Evolutionary conservation across 352 stramenopile species (phyloP).

Genomic region (Phytophthora ramorum): DNA sequence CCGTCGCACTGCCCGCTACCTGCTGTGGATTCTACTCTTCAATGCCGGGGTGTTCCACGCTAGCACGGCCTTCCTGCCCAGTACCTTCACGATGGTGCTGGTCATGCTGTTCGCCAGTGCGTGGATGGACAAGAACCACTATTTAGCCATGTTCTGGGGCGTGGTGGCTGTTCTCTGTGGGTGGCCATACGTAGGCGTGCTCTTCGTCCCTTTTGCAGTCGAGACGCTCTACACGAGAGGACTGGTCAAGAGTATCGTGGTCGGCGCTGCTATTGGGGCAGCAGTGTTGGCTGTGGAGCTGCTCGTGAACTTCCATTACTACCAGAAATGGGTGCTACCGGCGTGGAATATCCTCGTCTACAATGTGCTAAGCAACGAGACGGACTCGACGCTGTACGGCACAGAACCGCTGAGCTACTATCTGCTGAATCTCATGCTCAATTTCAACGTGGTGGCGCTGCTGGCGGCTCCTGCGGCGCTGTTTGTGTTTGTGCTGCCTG

Average conservation of each 20-base stretch:
- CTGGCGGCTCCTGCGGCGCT: conserved; percentile 62
- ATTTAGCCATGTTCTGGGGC: conserved; percentile 82
- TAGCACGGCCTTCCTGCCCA: conserved; percentile 93
- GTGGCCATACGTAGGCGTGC: conserved; percentile 97
- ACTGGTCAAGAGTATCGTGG: conserved; percentile 57
- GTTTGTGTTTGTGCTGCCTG: conserved; percentile 45
- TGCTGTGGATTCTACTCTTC: conserved; percentile 81
- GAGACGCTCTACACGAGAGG: conserved; percentile 69
- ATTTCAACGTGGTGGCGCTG: conserved; percentile 93
- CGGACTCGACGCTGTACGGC: conserved; percentile 98
- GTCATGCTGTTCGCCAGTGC: conserved; percentile 77
- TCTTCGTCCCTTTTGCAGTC: conserved; percentile 96
- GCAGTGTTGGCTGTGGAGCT: conserved; percentile 83
- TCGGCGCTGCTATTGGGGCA: conserved; percentile 66
- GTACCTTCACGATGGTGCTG: conserved; percentile 89
- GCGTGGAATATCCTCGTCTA: conserved; percentile 96
- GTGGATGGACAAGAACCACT: conserved; percentile 85
- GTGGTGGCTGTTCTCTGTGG: conserved; percentile 93
- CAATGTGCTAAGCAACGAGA: conserved; percentile 92
- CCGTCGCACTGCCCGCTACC: conserved; percentile 60
- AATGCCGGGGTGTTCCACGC: conserved; percentile 95
- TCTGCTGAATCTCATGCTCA: conserved; percentile 95
- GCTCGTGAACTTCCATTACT: conserved; percentile 84
- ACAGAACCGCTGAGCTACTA: conserved; percentile 96
- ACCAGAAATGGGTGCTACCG: conserved; percentile 78